Conservation (phyloP, 345 rosid genomes). For the Cardiospermum halicacabum region DNA sequence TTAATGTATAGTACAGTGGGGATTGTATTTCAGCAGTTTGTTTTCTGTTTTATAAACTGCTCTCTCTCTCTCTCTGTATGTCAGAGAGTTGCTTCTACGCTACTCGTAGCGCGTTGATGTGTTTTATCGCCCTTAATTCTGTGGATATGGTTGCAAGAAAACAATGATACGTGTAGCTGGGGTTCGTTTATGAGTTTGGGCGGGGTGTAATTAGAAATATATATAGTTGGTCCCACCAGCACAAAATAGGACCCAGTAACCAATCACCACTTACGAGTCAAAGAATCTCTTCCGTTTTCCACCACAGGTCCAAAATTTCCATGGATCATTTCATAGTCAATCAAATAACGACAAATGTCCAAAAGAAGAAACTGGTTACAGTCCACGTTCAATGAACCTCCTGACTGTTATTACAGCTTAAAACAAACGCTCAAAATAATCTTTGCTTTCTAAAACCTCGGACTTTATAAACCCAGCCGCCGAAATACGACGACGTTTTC, state of each 20-base stretch:
- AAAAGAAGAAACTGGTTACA: too few species aligned
- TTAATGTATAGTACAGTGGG: not conserved
- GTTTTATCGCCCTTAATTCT: too few species aligned
- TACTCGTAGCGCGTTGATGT: not conserved
- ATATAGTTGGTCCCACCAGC: too few species aligned
- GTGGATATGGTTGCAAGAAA: too few species aligned
- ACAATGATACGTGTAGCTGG: too few species aligned
- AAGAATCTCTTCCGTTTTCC: not conserved
- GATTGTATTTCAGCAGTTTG: not conserved
- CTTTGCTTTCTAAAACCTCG: not conserved
- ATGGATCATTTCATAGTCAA: not conserved
- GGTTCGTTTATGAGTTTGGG: too few species aligned
- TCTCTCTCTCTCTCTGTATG: not conserved
- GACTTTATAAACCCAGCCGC: not conserved
- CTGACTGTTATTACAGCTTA: too few species aligned
- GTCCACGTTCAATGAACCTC: constrained; percentile 23
- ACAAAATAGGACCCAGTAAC: too few species aligned
- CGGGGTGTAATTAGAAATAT: too few species aligned
- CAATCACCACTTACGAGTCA: not conserved
- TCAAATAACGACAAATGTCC: not conserved
- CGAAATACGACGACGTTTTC: not conserved
- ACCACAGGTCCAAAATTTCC: not conserved
- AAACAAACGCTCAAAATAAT: too few species aligned
- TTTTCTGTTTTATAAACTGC: not conserved
- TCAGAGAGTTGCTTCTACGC: not conserved